Base-by-base conservation (phyloP, 345 rosid genomes). In the Bretschneidera sinensis region DNA sequence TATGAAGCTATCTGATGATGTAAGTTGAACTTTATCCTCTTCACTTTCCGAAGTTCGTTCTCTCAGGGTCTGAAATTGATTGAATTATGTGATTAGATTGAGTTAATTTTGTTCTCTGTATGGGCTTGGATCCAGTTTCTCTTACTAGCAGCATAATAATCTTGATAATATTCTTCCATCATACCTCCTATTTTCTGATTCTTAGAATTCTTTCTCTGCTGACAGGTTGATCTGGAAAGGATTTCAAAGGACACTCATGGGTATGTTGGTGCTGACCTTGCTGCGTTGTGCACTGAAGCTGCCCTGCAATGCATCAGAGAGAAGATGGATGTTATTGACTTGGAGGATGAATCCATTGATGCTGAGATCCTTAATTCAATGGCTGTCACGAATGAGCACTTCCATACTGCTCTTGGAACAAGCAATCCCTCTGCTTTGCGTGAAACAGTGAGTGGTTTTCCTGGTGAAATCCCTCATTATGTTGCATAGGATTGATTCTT, bases 391-490 rank as follows among this genome's bases (percentile, higher is more conserved):
- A 85, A 81, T 55, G 85, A 85, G 63, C 92, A 85, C 71, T 81
- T 81, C 61, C 77, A 79, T 55, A 85, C 88, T 50, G 92, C 86
- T n/a, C 92, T 85, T 51, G 85, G 80, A 61, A 77, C 71, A 17
- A 81, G 83, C 80, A 85, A 85, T 60, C 92, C 88, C 25, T 85
- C 92, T 66, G 88, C 86, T 59, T 60, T 85, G 43, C 88, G 92
- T 19, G 88, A 85, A 63, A 85, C 88, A 28, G 81, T 79, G 45
- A 39, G 45, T 39, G 15, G 16, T 39, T 39, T 39, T 11, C 10
- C 45, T 39, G 45, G 15, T 14, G 48, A 24, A 8, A 5, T 45
- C 35, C 15, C 17, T 53, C 5, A 0, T 48, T 23, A 23, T 35
- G 17, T 45, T 43, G 21, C 19, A 23, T 54, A 7, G 21, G 17